Evolutionary conservation across 345 rosid species (phyloP).

Genomic region (Microcos paniculata): DNA sequence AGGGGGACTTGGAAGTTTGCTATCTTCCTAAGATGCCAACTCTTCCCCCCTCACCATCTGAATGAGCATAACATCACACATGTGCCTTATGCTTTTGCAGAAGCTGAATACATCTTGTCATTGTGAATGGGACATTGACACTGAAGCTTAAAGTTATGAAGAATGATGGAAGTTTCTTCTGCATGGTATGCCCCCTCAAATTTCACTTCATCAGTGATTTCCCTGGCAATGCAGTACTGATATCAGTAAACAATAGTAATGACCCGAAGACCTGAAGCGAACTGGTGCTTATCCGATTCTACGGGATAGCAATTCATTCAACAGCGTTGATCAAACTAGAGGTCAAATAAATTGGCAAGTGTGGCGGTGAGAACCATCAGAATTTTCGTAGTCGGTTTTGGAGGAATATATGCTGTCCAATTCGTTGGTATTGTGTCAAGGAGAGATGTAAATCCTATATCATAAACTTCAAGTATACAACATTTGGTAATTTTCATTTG

Average conservation of each 20-base stretch:
- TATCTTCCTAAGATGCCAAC: neutral
- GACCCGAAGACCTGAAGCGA: neutral
- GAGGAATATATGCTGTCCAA: neutral
- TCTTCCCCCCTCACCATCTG: neutral
- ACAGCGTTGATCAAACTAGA: neutral
- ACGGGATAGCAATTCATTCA: neutral
- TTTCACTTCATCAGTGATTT: neutral
- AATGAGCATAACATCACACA: neutral
- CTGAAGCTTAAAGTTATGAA: neutral
- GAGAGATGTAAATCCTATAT: neutral
- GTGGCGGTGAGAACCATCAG: neutral
- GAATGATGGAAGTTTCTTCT: neutral
- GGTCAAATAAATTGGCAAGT: neutral
- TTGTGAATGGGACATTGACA: neutral
- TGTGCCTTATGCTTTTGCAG: neutral
- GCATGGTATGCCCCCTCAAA: neutral
- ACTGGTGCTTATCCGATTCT: neutral
- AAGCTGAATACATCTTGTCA: neutral
- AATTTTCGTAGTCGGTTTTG: neutral
- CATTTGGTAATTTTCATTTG: neutral
- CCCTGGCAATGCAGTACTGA: neutral
- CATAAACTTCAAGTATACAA: neutral
- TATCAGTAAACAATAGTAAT: neutral
- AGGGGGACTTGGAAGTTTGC: neutral
- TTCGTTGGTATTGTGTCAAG: neutral